Evolutionary conservation across 306 rosid genomes (phyloP), one percentile per base, ranked within the genome.

Genomic region (Gleditsia sinensis): DNA sequence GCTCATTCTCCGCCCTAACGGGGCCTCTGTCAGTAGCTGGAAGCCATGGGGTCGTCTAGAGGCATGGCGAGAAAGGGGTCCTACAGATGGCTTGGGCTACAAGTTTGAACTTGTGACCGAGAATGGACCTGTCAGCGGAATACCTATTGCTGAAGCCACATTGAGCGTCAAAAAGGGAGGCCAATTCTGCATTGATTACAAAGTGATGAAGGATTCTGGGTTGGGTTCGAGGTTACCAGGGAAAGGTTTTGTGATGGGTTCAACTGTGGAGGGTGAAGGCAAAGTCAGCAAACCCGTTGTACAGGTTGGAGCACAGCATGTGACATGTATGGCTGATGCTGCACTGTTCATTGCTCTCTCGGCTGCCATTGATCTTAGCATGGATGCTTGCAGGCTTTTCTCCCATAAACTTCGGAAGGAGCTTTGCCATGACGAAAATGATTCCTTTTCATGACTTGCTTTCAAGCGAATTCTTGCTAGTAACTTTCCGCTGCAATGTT

Each of bases 11-110:
- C 88, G 97, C 1, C 96, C 98, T 2, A 79, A 91, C 3, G 90
- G 91, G 13, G 43, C 86, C 78, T 82, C 90, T 0, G 76, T 89
- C 6, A 86, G 93, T 74, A 85, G 89, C 69, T 94, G 98, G 98
- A 89, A 94, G 81, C 92, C 97, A 2, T 94, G 98, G 98, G 98
- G 97, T 0, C 92, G 97, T 0, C 80, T 94, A 0, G 97, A 94
- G 75, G 98, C 97, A 0, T 91, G 97, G 98, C 81, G 98, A 3
- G 98, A 94, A 40, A 73, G 98, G 45, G 97, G 97, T 10, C 92
- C 88, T 0, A 56, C 82, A 0, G 96, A 91, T 68, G 98, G 94
- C 43, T 69, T 94, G 50, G 98, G 98, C 2, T 91, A 88, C 91
- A 91, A 88, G 86, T 91, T 91, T 39, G 94, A 88, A 74, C 96